Evolutionary conservation across 352 stramenopile species (phyloP).

Genomic region (Phytophthora capsici): DNA sequence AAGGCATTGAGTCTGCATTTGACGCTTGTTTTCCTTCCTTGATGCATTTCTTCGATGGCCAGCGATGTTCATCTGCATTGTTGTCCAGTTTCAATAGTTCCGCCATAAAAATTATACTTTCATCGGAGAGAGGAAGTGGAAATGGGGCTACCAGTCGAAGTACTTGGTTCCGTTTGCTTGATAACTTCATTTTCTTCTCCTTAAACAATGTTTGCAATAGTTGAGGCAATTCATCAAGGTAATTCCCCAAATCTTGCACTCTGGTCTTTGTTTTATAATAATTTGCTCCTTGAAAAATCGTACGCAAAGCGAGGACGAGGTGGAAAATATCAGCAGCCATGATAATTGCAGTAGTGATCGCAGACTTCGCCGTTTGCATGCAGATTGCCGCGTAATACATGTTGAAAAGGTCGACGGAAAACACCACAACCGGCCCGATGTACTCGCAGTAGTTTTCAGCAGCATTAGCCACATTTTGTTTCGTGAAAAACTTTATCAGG

Average conservation of each 20-base stretch:
- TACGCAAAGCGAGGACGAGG: conserved; percentile 2
- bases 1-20: neutral
- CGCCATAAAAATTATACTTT: conserved; percentile 4
- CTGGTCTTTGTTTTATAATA: neutral
- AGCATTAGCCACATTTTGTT: conserved; percentile 20
- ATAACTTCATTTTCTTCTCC: neutral
- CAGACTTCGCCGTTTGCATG: neutral
- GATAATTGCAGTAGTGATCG: conserved; percentile 7
- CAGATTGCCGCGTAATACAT: conserved; percentile 11
- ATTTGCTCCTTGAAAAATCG: neutral
- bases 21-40: neutral
- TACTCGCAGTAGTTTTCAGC: conserved; percentile 21
- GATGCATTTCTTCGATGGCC: neutral
- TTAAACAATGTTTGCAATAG: neutral
- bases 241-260: neutral
- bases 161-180: neutral
- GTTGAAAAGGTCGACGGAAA: conserved; percentile 22
- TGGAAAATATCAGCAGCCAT: conserved; percentile 9
- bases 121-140: conserved; percentile 6
- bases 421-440: conserved; percentile 3
- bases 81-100: conserved; percentile 7
- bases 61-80: neutral
- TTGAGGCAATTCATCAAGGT: neutral
- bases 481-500: conserved; percentile 28
- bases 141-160: conserved; percentile 15